phyloP scores from a whole-genome alignment of 2,329 filamentous ascomycete genomes.

The Cladosporium colombiae region DNA sequence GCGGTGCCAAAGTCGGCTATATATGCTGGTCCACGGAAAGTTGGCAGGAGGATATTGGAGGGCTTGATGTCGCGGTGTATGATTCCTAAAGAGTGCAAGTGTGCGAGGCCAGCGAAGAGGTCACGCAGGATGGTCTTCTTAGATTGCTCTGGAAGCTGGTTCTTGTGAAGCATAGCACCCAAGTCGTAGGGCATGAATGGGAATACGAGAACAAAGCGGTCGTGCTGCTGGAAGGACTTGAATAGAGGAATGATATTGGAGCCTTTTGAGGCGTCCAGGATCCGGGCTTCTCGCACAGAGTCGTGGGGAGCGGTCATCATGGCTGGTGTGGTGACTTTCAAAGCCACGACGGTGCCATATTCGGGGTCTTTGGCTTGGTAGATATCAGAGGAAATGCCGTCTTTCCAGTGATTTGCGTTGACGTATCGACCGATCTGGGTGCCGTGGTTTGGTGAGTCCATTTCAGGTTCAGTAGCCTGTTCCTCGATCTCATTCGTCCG shows the following conservation, averaged over 20 bases:
- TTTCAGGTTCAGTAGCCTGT: constrained; percentile 32
- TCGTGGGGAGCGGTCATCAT: constrained; percentile 78
- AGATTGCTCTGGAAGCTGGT: constrained; percentile 30
- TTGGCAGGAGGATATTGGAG: constrained; percentile 64
- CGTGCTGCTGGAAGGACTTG: constrained; percentile 69
- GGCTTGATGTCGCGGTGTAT: constrained; percentile 95
- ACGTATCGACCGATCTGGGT: constrained; percentile 57
- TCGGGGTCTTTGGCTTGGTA: constrained; percentile 63
- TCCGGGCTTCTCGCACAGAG: constrained; percentile 73
- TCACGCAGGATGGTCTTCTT: constrained; percentile 61
- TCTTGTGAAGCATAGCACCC: constrained; percentile 60
- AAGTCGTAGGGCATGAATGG: constrained; percentile 80
- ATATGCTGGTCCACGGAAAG: constrained; percentile 66
- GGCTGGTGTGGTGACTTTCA: constrained; percentile 83
- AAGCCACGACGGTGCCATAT: constrained; percentile 55
- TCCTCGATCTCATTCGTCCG: constrained; percentile 29
- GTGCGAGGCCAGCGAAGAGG: constrained; percentile 68
- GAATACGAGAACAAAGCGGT: constrained; percentile 76
- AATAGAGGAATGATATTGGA: constrained; percentile 67
- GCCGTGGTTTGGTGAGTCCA: constrained; percentile 38
- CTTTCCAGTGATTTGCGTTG: constrained; percentile 57
- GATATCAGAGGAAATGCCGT: constrained; percentile 79
- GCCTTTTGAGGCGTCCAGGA: constrained; percentile 63
- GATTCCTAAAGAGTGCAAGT: constrained; percentile 73
- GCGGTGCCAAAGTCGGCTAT: constrained; percentile 92